Evolutionary conservation across 257 asterid species (phyloP).

Genomic region (Orobanche coerulescens): DNA sequence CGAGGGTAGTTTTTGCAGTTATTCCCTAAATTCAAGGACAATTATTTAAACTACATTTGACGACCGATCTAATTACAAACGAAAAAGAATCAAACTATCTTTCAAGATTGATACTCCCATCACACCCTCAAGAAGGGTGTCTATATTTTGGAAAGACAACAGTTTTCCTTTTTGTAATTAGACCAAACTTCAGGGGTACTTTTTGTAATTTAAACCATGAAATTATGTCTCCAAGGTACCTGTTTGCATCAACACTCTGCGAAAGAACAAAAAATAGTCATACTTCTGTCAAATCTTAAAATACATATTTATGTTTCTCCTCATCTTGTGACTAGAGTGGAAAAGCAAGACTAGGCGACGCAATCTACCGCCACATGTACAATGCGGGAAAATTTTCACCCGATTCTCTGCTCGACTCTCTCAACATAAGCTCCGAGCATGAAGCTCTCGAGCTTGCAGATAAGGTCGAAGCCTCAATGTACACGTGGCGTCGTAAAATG

Average conservation of each 20-base stretch:
- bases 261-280: no score
- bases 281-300: no score
- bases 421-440: conserved; percentile 60
- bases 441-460: conserved; percentile 87
- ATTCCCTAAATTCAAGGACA: no score
- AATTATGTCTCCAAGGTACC: no score
- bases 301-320: background rate
- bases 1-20: background rate
- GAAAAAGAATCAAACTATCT: background rate
- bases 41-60: background rate
- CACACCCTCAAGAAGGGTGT: no score
- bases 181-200: no score
- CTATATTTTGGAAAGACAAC: no score
- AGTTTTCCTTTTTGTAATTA: no score
- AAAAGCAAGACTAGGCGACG: conserved; percentile 73
- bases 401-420: conserved; percentile 48
- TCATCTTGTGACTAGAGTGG: conserved; percentile 51
- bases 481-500: conserved; percentile 75
- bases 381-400: conserved; percentile 58
- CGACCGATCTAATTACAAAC: no score
- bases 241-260: no score
- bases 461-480: conserved; percentile 76
- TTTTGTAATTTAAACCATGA: no score
- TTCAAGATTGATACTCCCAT: background rate
- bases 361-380: conserved; percentile 59